Evolutionary conservation across 805 yeast genomes (phyloP).

Genomic region (Pichia californica): DNA sequence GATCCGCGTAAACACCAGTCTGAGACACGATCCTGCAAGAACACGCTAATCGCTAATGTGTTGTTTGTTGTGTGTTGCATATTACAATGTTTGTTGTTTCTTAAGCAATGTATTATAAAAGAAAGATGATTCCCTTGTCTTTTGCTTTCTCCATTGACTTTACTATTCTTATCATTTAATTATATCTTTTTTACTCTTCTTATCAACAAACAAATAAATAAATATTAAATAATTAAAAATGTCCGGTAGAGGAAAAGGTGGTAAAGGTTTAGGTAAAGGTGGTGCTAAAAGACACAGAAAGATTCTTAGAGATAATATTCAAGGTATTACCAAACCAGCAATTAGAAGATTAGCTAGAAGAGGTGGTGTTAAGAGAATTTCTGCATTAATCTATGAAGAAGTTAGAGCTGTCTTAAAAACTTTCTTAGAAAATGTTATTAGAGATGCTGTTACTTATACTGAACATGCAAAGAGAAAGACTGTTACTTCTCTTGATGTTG

Average conservation of each 20-base stretch:
- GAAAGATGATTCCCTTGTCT: background rate
- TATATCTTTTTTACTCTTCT: slow-evolving; percentile 2
- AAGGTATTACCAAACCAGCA: slow-evolving; percentile 99
- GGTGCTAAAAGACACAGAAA: slow-evolving; percentile 99
- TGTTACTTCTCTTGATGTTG: slow-evolving; percentile 97
- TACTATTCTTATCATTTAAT: no score
- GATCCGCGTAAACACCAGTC: no score
- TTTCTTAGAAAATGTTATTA: slow-evolving; percentile 93
- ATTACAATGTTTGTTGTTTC: no score
- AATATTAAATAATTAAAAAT: slow-evolving; percentile 35
- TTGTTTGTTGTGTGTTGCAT: no score
- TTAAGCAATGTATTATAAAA: background rate
- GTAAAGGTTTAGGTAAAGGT: slow-evolving; percentile 99
- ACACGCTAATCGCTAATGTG: no score
- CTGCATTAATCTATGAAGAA: slow-evolving; percentile 97
- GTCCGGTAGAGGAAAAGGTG: slow-evolving; percentile 99
- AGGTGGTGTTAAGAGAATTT: slow-evolving; percentile 99
- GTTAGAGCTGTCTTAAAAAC: slow-evolving; percentile 95
- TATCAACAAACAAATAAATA: slow-evolving; percentile 17
- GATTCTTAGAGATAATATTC: slow-evolving; percentile 98
- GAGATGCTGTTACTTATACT: slow-evolving; percentile 99
- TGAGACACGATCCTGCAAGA: no score
- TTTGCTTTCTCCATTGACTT: no score
- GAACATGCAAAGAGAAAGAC: slow-evolving; percentile 99
- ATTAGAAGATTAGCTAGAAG: slow-evolving; percentile 99